Base-by-base conservation (phyloP, 306 rosid genomes). In the Cucumis melo region DNA sequence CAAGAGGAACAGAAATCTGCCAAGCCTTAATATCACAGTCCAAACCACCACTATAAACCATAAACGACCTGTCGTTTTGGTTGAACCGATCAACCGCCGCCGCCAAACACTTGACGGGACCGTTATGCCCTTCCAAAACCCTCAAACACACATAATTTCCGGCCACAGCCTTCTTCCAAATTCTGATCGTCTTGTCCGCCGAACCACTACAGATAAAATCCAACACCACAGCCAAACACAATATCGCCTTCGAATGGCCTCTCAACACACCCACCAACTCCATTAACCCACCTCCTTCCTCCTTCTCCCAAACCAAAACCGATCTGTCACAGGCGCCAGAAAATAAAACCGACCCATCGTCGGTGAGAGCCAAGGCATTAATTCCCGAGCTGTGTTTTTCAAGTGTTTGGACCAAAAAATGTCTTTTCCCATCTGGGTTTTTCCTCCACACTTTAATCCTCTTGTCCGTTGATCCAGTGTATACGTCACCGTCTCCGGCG, bases 321-420 rank as follows among this genome's bases (percentile, higher is more conserved):
- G 96, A 87, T 58, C 93, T 87, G 68, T 94, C 98, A 73, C 97
- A 80, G 19, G 97, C 98, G 39, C 97, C 98, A 1, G 98, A 91
- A 62, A 85, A 91, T 44, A 94, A 32, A 78, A 91, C 81, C 19
- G 79, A 74, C 29, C 91, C 95, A 42, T 89, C 90, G 14, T 39
- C 62, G 80, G 87, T 83, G 12, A 94, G 76, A 54, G 96, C 96
- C 80, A 91, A 84, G 0, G 97, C 97, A 76, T 94, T 94, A 8
- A 94, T 79, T 73, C 96, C 98, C 39, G 97, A 91, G 0, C 78
- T 82, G 79, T 90, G 98, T 71, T 85, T 91, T 83, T 90, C 96
- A 21, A 90, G 76, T 3, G 89, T 83, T 4, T 84, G 85, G 44
- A 91, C 81, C 58, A 88, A 56, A 24, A 34, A 58, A 44, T 82